Evolutionary conservation across 2,329 filamentous ascomycete species (phyloP).

Genomic region (Arthroderma uncinatum): DNA sequence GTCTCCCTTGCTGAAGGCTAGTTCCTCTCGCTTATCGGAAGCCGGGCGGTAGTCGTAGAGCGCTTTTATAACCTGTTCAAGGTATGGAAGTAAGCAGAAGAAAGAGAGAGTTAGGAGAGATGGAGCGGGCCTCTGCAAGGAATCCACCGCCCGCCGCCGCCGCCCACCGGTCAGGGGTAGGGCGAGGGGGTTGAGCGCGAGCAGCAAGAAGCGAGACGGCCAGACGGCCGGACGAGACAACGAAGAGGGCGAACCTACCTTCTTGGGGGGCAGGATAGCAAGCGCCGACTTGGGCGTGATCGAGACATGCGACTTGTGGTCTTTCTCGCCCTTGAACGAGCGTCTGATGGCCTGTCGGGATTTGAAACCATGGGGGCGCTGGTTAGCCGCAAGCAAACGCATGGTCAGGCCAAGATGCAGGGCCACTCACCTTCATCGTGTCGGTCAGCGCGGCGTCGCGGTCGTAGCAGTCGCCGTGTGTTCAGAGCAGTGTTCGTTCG

Average conservation of each 20-base stretch:
- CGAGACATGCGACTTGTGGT: constrained; percentile 57
- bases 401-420: not conserved
- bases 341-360: constrained; percentile 59
- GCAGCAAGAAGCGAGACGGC: constrained; percentile 1
- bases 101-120: not conserved
- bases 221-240: constrained; percentile 11
- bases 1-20: constrained; percentile 88
- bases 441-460: no score
- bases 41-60: constrained; percentile 84
- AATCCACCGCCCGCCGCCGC: not conserved
- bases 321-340: constrained; percentile 84
- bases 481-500: no score
- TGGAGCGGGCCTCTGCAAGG: not conserved
- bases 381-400: not conserved
- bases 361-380: not conserved
- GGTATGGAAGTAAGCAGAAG: not conserved
- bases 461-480: no score
- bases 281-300: constrained; percentile 76
- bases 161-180: not conserved
- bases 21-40: constrained; percentile 53
- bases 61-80: constrained; percentile 70
- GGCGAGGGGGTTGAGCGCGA: not conserved
- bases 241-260: constrained; percentile 46
- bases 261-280: constrained; percentile 84
- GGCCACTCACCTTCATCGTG: not conserved